Evolutionary conservation across 2,329 filamentous ascomycete genomes (phyloP), one percentile per base, ranked within the genome.

Genomic region (Chrysoporthe puriensis): DNA sequence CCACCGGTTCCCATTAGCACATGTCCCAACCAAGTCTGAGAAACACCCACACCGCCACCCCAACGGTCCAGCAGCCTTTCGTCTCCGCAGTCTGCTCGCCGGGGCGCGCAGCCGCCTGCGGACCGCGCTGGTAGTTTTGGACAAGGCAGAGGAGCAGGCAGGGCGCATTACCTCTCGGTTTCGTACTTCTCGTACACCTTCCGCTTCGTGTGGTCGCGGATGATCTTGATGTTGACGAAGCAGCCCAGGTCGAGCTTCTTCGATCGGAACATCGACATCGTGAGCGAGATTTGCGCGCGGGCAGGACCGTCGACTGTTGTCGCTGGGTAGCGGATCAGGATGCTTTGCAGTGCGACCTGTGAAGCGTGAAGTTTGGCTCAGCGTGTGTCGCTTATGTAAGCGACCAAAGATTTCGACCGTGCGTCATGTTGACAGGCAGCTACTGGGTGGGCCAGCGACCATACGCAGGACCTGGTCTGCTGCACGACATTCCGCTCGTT

Each of bases 131-230:
- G 26, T 26, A 26, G 26, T 26, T 26, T 26, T 26, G 26, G 26
- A 26, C 26, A 26, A 40, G 36, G 36, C 5, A 40, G 36, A 40
- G 36, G 9, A 40, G 36, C 16, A 57, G 32, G 54, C 34, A 9
- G 34, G 32, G n/a, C 1, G 32, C 79, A 71, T 46, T 84, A 96
- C 94, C 95, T 91, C 82, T 97, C 91, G 4, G 94, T 88, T 83
- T 99, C 96, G 77, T 91, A 84, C 77, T 93, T 85, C 77, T 91
- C 91, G 76, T 94, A 97, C 68, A 94, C 92, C 83, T 96, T 95
- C 75, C 96, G 91, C 88, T 98, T 99, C 66, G 94, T 94, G 83
- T 98, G 93, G 80, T 99, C 96, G 75, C 96, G 93, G 77, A 99
- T 91, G 73, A 92, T 87, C 73, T 91, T 90, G 78, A 91, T 88